Percentiles rank a stretch among this genome's conserved stretches.
Conservation (phyloP, 164 flowering plant genomes). For the Magnolia kwangsiensis region DNA sequence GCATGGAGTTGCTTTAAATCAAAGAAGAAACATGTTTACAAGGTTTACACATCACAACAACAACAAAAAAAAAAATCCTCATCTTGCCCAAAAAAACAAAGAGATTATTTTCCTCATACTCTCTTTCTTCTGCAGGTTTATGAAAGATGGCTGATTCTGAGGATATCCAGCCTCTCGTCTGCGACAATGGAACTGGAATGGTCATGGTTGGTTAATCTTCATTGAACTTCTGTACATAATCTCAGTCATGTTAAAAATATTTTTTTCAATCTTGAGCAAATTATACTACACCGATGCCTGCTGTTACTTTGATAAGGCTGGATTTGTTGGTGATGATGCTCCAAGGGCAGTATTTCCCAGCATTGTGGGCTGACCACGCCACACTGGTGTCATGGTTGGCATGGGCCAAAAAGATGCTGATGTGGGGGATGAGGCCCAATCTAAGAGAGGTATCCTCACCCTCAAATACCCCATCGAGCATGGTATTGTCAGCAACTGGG, state of each 20-base stretch:
- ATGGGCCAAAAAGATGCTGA: constrained; percentile 73
- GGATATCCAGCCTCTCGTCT: constrained; percentile 24
- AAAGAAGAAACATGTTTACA: no score
- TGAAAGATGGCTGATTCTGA: constrained; percentile 18
- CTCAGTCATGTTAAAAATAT: not conserved
- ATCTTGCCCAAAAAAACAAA: no score
- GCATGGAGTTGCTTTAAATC: no score
- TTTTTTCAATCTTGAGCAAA: not conserved
- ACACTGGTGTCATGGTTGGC: constrained; percentile 71
- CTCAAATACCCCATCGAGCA: no score
- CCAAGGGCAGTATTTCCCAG: constrained; percentile 78
- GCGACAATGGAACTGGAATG: constrained; percentile 25
- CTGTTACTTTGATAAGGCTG: constrained; percentile 36
- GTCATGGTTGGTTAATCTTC: constrained; percentile 11
- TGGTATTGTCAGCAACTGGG: no score
- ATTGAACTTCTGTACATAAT: not conserved
- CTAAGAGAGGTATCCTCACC: constrained; percentile 70
- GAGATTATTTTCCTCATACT: not conserved
- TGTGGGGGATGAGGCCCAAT: constrained; percentile 72
- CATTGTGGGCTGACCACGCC: constrained; percentile 65
- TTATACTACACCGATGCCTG: not conserved
- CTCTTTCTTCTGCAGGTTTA: not conserved
- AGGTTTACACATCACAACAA: no score
- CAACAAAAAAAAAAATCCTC: no score
- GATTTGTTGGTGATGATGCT: constrained; percentile 84